phyloP scores from a whole-genome alignment of 768 basidiomycete species.

The Rhodocollybia butyracea region DNA sequence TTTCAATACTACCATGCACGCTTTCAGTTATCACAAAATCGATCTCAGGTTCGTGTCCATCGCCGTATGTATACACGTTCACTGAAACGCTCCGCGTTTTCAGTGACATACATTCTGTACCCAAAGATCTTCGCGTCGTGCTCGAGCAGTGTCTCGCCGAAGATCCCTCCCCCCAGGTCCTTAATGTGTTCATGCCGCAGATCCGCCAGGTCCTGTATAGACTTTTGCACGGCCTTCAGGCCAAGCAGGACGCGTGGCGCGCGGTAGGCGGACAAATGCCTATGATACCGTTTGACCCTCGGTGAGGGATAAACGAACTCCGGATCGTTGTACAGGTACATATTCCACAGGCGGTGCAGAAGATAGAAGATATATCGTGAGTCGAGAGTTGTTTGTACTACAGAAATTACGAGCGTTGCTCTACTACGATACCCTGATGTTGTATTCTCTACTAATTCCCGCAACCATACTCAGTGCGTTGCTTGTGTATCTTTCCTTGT shows the following conservation, averaged over 20 bases:
- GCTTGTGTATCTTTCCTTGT: too few species aligned
- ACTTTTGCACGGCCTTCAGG: conserved; percentile 5
- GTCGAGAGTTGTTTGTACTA: too few species aligned
- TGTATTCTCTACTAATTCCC: too few species aligned
- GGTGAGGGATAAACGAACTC: background rate
- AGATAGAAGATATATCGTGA: too few species aligned
- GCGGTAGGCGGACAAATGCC: conserved; percentile 8
- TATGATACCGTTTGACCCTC: conserved; percentile 7
- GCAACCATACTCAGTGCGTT: too few species aligned
- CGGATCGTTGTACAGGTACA: too few species aligned
- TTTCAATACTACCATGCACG: conserved; percentile 11
- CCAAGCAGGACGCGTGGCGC: conserved; percentile 9
- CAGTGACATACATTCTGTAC: conserved; percentile 11
- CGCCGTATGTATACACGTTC: background rate
- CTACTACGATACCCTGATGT: too few species aligned
- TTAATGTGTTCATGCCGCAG: conserved; percentile 9
- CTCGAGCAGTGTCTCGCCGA: conserved; percentile 12
- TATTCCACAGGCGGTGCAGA: too few species aligned
- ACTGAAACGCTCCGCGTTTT: background rate
- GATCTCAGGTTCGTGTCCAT: conserved; percentile 8
- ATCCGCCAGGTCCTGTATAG: conserved; percentile 8
- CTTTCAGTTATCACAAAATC: conserved; percentile 9
- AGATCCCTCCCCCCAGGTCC: conserved; percentile 8
- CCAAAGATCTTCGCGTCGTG: conserved; percentile 9
- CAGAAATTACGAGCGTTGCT: too few species aligned